Conservation (phyloP, 2,329 filamentous ascomycete genomes). For the Fusarium protoensiforme region DNA sequence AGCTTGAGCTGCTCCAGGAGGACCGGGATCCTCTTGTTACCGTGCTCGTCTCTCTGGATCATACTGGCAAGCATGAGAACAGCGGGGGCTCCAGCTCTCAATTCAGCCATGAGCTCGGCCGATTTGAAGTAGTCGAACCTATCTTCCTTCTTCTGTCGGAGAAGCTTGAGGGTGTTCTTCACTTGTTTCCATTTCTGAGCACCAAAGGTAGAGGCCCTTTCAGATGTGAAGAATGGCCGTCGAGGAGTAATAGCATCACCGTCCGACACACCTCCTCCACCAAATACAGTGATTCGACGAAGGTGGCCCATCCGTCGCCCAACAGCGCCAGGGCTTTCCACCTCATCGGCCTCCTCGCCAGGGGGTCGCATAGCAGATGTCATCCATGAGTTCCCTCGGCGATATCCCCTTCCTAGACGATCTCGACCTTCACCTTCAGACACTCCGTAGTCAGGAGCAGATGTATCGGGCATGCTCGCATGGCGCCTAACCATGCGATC, state of each 20-base stretch:
- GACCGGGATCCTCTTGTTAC: conserved; percentile 93
- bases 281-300: conserved; percentile 73
- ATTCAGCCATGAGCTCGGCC: conserved; percentile 93
- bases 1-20: conserved; percentile 95
- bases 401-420: conserved; percentile 61
- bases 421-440: conserved; percentile 82
- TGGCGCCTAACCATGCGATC: conserved; percentile 69
- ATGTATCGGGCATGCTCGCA: conserved; percentile 72
- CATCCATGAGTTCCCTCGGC: conserved; percentile 70
- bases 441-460: conserved; percentile 70
- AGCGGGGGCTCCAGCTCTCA: conserved; percentile 91
- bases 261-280: conserved; percentile 73
- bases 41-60: conserved; percentile 97
- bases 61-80: conserved; percentile 96
- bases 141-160: conserved; percentile 86
- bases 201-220: conserved; percentile 77
- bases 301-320: conserved; percentile 71
- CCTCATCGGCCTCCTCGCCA: conserved; percentile 63
- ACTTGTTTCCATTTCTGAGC: conserved; percentile 93
- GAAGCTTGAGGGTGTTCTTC: conserved; percentile 85
- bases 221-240: conserved; percentile 69
- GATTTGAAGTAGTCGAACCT: conserved; percentile 95
- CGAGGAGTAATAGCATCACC: conserved; percentile 68
- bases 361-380: conserved; percentile 59
- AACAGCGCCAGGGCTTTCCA: conserved; percentile 58